Percentiles rank a stretch among this genome's conserved stretches.
Conservation (phyloP, 495 filamentous ascomycete genomes). For the Trichoderma reesei region DNA sequence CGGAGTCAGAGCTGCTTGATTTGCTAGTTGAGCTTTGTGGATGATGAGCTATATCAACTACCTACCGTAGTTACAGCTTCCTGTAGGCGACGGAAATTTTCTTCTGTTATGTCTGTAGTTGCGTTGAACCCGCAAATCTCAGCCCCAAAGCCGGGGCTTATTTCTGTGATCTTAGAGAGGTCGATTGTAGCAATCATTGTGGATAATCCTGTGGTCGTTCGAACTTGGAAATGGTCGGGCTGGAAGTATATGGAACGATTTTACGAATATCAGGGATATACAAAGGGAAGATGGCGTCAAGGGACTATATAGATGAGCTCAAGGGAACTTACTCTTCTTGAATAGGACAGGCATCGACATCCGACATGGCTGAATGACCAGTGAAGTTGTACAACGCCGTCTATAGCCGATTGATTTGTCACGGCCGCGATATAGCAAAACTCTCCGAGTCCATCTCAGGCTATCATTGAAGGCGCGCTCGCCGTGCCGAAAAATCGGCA, state of each 20-base stretch:
- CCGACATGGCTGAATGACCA: too few relatives aligned
- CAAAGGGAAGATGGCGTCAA: too few relatives aligned
- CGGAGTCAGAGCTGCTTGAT: background rate
- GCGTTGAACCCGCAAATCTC: constrained; percentile 46
- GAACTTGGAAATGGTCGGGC: too few relatives aligned
- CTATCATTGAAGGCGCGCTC: too few relatives aligned
- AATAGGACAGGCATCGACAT: too few relatives aligned
- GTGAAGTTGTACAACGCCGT: background rate
- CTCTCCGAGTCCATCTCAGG: too few relatives aligned
- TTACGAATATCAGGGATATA: too few relatives aligned
- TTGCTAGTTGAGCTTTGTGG: background rate
- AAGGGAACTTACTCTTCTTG: too few relatives aligned
- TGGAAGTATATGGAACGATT: too few relatives aligned
- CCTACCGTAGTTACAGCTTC: background rate
- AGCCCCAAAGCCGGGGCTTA: constrained; percentile 32
- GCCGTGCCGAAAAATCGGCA: background rate
- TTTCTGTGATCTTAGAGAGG: background rate
- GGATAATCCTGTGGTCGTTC: background rate
- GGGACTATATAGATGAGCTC: background rate
- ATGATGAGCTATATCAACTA: too few relatives aligned
- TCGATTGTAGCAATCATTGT: background rate
- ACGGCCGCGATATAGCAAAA: too few relatives aligned
- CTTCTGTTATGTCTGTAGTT: constrained; percentile 27
- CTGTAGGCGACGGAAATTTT: constrained; percentile 15
- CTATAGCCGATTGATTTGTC: too few relatives aligned